Percentiles rank a stretch among this genome's conserved stretches.
These are phyloP conservation scores for Colletotrichum sp. DNA, from an alignment of 2,329 filamentous ascomycete species.

Conservation along the genomic window DNA sequence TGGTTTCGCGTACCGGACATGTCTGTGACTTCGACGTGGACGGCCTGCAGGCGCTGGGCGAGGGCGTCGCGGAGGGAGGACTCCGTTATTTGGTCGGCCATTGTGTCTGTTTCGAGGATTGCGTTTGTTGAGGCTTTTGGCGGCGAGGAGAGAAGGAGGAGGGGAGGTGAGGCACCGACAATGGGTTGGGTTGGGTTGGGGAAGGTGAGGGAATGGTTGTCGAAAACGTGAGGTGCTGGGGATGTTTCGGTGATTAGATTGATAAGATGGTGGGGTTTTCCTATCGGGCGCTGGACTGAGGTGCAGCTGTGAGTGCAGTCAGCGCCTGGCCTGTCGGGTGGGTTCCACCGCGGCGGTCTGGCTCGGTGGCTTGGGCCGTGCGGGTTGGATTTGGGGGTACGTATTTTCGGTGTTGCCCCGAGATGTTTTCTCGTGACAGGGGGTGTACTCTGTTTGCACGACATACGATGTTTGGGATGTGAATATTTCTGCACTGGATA, in stretches of 20 bases:
- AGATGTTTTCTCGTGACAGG: neutral
- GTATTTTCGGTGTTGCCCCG: neutral
- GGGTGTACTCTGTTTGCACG: neutral
- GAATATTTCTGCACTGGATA: rapidly evolving
- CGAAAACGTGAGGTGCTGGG: constrained; percentile 16
- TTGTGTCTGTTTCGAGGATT: constrained; percentile 26
- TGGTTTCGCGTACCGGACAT: constrained; percentile 75
- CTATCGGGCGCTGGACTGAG: neutral
- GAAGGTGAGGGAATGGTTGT: constrained; percentile 1
- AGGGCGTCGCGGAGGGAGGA: constrained; percentile 73
- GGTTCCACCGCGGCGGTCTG: neutral
- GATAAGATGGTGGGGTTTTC: constrained; percentile 22
- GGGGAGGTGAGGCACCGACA: neutral
- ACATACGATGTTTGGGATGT: neutral
- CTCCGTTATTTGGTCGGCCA: constrained; percentile 73
- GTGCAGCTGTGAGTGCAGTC: neutral
- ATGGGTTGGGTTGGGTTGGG: neutral
- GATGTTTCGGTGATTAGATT: constrained; percentile 15
- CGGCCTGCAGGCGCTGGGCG: constrained; percentile 71
- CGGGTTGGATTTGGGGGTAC: neutral
- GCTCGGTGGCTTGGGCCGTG: neutral
- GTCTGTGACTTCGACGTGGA: constrained; percentile 87
- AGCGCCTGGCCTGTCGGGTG: neutral
- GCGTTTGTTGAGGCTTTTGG: neutral
- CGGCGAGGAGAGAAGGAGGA: neutral